Evolutionary conservation across 2,329 filamentous ascomycete genomes (phyloP).

Genomic region (Fusarium zealandicum): DNA sequence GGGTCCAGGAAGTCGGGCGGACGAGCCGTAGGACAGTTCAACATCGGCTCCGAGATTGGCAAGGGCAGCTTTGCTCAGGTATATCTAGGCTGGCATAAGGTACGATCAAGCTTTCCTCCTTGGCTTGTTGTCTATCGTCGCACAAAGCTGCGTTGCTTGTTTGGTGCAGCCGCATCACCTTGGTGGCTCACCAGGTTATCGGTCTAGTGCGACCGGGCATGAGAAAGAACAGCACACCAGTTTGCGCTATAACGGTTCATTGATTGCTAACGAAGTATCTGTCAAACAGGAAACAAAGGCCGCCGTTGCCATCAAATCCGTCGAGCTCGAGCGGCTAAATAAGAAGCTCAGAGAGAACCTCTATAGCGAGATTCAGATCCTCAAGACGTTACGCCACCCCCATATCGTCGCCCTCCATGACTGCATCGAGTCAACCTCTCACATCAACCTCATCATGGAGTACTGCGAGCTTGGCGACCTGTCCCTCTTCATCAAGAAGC

Average conservation of each 20-base stretch:
- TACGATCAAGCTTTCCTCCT: slow-evolving; percentile 46
- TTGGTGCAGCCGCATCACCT: slow-evolving; percentile 10
- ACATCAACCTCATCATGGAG: slow-evolving; percentile 98
- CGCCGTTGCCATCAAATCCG: slow-evolving; percentile 94
- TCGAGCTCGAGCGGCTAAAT: slow-evolving; percentile 88
- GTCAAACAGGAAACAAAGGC: slow-evolving; percentile 72
- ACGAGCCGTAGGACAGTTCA: slow-evolving; percentile 73
- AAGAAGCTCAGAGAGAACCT: slow-evolving; percentile 97
- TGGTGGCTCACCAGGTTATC: slow-evolving; percentile 5
- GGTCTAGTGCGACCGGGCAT: slow-evolving; percentile 2
- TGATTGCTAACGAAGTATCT: slow-evolving; percentile 12
- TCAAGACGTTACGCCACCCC: slow-evolving; percentile 91
- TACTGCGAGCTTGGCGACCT: slow-evolving; percentile 96
- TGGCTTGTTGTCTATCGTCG: slow-evolving; percentile 10
- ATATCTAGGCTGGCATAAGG: slow-evolving; percentile 85
- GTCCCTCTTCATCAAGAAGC: slow-evolving; percentile 94
- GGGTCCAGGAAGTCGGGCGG: slow-evolving; percentile 47
- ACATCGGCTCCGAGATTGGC: slow-evolving; percentile 87
- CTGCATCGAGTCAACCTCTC: slow-evolving; percentile 83
- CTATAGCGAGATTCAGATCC: slow-evolving; percentile 92
- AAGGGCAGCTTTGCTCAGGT: slow-evolving; percentile 98
- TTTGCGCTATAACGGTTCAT: neutral
- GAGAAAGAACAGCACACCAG: neutral
- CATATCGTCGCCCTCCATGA: slow-evolving; percentile 97
- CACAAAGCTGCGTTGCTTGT: slow-evolving; percentile 16